Percentiles rank a stretch among this genome's conserved stretches.
Evolutionary conservation across 2,329 filamentous ascomycete species (phyloP).

Genomic region (Elsinoe ampelina): DNA sequence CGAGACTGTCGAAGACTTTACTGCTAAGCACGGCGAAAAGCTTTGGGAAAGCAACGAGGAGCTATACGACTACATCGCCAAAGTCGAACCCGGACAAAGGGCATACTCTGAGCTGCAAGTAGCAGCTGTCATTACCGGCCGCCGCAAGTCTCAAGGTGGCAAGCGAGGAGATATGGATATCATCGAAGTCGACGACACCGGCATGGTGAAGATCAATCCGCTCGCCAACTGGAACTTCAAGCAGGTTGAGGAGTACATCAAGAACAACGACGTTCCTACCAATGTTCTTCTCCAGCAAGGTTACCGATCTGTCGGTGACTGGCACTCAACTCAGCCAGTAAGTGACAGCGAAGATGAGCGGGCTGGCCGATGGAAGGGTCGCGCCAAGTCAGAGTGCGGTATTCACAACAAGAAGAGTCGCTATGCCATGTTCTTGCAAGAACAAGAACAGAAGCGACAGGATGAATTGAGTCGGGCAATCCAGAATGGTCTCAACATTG

Average conservation of each 20-base stretch:
- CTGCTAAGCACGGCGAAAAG: slow-evolving; percentile 67
- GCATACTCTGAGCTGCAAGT: slow-evolving; percentile 83
- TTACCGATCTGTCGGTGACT: slow-evolving; percentile 98
- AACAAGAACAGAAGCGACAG: slow-evolving; percentile 61
- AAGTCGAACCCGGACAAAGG: slow-evolving; percentile 91
- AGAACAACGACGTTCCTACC: slow-evolving; percentile 81
- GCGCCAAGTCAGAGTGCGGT: slow-evolving; percentile 91
- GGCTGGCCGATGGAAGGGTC: slow-evolving; percentile 92
- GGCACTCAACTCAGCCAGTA: slow-evolving; percentile 90
- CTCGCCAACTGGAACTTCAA: slow-evolving; percentile 88
- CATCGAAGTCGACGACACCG: slow-evolving; percentile 83
- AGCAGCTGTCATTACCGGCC: slow-evolving; percentile 83
- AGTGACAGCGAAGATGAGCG: slow-evolving; percentile 89
- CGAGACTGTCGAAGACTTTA: slow-evolving; percentile 66
- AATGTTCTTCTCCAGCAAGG: slow-evolving; percentile 82
- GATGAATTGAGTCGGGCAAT: slow-evolving; percentile 39
- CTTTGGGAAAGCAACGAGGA: slow-evolving; percentile 81
- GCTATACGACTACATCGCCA: slow-evolving; percentile 92
- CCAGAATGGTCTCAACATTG: slow-evolving; percentile 26
- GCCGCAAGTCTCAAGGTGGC: slow-evolving; percentile 83
- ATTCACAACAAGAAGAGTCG: slow-evolving; percentile 97
- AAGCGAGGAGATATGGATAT: slow-evolving; percentile 85
- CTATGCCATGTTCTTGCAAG: slow-evolving; percentile 74
- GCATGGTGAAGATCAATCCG: slow-evolving; percentile 95
- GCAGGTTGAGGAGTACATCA: slow-evolving; percentile 81